These are phyloP conservation scores for Aspergillus pseudonomiae DNA, from an alignment of 2,329 filamentous ascomycete genomes.

Conservation along the genomic window DNA sequence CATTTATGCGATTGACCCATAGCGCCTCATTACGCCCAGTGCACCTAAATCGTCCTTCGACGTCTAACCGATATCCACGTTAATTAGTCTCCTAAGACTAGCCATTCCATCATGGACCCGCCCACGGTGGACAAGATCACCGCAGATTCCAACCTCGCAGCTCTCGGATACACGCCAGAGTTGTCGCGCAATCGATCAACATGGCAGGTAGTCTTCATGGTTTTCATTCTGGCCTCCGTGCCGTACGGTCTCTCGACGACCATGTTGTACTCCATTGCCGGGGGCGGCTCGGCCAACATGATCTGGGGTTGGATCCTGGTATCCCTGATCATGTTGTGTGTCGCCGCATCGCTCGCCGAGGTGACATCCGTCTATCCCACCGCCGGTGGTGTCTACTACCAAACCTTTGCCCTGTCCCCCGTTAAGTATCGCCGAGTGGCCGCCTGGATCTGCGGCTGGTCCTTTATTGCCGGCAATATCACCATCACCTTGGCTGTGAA, in stretches of 20 bases:
- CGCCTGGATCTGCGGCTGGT: conserved; percentile 70
- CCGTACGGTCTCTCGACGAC: conserved; percentile 75
- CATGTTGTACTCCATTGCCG: conserved; percentile 68
- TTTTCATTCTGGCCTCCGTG: conserved; percentile 72
- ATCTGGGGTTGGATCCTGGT: conserved; percentile 71
- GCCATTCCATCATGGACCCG: not conserved
- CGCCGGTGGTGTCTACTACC: conserved; percentile 70
- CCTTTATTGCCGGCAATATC: conserved; percentile 77
- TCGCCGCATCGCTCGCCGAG: conserved; percentile 67
- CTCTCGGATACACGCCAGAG: conserved; percentile 24
- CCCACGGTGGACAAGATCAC: conserved; percentile 3
- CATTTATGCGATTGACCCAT: not conserved
- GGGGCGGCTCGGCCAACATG: conserved; percentile 70
- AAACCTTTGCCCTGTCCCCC: conserved; percentile 67
- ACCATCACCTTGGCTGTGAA: conserved; percentile 75
- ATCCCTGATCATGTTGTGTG: conserved; percentile 62
- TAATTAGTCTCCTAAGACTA: not conserved
- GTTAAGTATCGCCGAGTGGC: conserved; percentile 65
- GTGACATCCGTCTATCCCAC: conserved; percentile 70
- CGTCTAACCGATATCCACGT: not conserved
- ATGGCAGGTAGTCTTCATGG: conserved; percentile 28
- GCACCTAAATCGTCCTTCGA: not conserved
- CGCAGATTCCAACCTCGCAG: conserved; percentile 22
- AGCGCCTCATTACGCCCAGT: too few relatives aligned
- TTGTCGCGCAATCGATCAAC: conserved; percentile 27